These are phyloP conservation scores for Penicillium samsonianum DNA, from an alignment of 495 filamentous ascomycete species.

Conservation along the genomic window DNA sequence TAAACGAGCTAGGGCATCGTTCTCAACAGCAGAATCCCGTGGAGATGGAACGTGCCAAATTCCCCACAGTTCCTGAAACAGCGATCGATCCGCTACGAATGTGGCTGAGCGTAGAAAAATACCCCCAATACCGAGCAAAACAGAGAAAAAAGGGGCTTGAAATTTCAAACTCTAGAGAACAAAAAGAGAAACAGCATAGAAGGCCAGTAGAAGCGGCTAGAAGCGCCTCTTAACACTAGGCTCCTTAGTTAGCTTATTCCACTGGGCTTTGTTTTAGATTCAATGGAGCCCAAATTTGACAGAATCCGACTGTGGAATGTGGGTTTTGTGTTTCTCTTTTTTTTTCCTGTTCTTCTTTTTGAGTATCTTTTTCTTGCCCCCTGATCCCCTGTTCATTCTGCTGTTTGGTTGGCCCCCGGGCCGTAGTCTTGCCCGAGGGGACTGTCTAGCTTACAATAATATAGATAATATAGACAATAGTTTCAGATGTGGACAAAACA, in stretches of 20 bases:
- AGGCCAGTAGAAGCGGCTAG: slow-evolving; percentile 12
- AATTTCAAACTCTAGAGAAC: not conserved
- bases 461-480: slow-evolving; percentile 2
- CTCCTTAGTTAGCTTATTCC: not conserved
- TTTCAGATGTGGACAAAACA: slow-evolving; percentile 14
- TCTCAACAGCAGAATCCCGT: slow-evolving; percentile 12
- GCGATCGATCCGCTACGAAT: slow-evolving; percentile 21
- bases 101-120: slow-evolving; percentile 24
- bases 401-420: not conserved
- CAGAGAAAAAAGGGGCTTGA: slow-evolving; percentile 9
- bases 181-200: slow-evolving; percentile 18
- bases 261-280: slow-evolving; percentile 14
- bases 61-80: slow-evolving; percentile 37
- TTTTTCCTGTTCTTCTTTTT: slow-evolving; percentile 1
- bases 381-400: not conserved
- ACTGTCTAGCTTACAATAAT: slow-evolving; percentile 9
- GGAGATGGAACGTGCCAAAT: slow-evolving; percentile 19
- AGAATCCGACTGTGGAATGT: slow-evolving; percentile 3
- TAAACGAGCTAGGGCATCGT: not conserved
- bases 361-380: not conserved
- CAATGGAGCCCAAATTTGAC: not conserved
- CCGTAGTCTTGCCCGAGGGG: too few relatives aligned
- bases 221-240: slow-evolving; percentile 3
- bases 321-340: not conserved
- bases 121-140: slow-evolving; percentile 6